A percentile compares a stretch with the other conserved stretches of the same genome.
Conservation (phyloP, 495 filamentous ascomycete species). For the Hypomontagnella monticulosa region DNA sequence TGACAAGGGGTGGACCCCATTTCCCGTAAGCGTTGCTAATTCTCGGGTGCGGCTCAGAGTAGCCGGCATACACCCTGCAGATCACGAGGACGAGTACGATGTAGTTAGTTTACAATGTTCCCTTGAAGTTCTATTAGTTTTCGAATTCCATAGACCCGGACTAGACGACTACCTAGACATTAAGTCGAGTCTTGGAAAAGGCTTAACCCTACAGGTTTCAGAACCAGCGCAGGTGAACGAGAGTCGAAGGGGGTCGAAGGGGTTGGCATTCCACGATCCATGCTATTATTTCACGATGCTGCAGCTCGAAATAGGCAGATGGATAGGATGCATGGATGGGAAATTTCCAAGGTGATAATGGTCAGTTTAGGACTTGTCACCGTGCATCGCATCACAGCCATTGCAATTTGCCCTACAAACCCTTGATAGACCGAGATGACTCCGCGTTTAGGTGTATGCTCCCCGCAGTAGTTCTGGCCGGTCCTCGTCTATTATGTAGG, state of each 20-base stretch:
- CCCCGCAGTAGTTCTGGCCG: conserved; percentile 22
- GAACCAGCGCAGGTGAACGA: neutral
- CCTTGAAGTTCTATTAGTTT: conserved; percentile 1
- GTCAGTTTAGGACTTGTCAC: conserved; percentile 2
- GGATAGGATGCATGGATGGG: neutral
- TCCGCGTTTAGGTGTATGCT: conserved; percentile 20
- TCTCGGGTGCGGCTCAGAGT: conserved; percentile 38
- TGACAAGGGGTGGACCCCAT: conserved; percentile 3
- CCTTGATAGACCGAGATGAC: conserved; percentile 20
- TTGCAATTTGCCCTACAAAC: conserved; percentile 8
- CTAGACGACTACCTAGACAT: neutral
- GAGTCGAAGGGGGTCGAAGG: neutral
- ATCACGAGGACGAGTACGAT: conserved; percentile 18
- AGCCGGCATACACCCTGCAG: conserved; percentile 17
- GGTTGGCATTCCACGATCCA: conserved; percentile 5
- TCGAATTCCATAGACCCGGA: neutral
- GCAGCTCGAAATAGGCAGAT: conserved; percentile 7
- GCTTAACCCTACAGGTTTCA: too few relatives aligned
- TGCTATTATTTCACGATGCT: conserved; percentile 10
- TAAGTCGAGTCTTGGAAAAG: neutral
- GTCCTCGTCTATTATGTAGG: neutral
- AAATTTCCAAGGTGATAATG: conserved; percentile 1
- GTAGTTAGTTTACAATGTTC: neutral
- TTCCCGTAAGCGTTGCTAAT: conserved; percentile 15
- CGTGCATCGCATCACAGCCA: conserved; percentile 4